A percentile compares a stretch with the other conserved stretches of the same genome.
Evolutionary conservation across 2,329 filamentous ascomycete genomes (phyloP).

Genomic region (Pseudopithomyces chartarum): DNA sequence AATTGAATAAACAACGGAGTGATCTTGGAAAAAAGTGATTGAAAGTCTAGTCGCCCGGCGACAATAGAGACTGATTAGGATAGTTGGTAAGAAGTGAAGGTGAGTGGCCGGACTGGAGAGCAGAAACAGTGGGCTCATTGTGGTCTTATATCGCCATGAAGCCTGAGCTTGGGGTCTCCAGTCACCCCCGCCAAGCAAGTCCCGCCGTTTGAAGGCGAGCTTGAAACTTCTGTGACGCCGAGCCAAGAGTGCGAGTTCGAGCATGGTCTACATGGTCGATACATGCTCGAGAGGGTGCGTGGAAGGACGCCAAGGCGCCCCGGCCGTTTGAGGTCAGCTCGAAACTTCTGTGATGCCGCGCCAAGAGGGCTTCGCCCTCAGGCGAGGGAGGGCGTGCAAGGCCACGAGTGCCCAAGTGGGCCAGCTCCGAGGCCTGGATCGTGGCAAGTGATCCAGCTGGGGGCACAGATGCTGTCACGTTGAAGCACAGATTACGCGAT

Average conservation of each 20-base stretch:
- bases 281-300: conserved; percentile 8
- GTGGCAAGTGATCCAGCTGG: neutral
- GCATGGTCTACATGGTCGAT: conserved; percentile 30
- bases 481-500: conserved; percentile 2
- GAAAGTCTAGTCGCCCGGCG: conserved; percentile 37
- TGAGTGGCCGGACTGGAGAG: conserved; percentile 46
- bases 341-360: conserved; percentile 43
- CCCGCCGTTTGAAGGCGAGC: conserved; percentile 36
- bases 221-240: conserved; percentile 48
- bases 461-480: conserved; percentile 16
- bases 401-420: conserved; percentile 18
- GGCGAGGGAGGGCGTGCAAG: conserved; percentile 16
- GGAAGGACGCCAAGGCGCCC: conserved; percentile 29
- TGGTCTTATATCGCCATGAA: conserved; percentile 33
- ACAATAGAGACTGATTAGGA: conserved; percentile 30
- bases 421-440: conserved; percentile 22
- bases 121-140: conserved; percentile 28
- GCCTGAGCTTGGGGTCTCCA: conserved; percentile 13
- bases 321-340: conserved; percentile 37
- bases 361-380: conserved; percentile 34
- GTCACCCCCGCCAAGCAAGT: conserved; percentile 35
- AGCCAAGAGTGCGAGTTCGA: conserved; percentile 38
- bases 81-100: conserved; percentile 37
- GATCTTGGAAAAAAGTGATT: conserved; percentile 27
- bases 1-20: conserved; percentile 21